These are phyloP conservation scores for Ustilago vetiveriae DNA, from an alignment of 1,284 basidiomycete genomes.

Conservation along the genomic window DNA sequence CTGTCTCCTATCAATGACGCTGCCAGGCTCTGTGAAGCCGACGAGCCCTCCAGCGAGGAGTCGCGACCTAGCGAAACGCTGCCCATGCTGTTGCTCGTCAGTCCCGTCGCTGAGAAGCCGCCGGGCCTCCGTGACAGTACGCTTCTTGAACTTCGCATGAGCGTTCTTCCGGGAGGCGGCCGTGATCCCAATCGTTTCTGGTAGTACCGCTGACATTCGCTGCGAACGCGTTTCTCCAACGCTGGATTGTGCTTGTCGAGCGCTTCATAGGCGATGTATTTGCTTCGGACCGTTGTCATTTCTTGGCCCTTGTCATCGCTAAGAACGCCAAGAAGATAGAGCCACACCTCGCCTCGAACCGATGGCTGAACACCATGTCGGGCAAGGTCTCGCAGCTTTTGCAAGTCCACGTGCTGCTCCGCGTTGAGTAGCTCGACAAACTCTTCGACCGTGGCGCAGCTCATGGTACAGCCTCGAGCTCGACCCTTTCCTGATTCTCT, in stretches of 20 bases:
- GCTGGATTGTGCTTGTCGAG: conserved; percentile 60
- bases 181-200: conserved; percentile 52
- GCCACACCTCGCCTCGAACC: conserved; percentile 66
- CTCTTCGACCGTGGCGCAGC: conserved; percentile 58
- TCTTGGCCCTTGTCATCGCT: conserved; percentile 65
- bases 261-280: conserved; percentile 62
- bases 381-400: conserved; percentile 60
- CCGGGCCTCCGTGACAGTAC: conserved; percentile 24
- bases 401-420: conserved; percentile 63
- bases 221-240: conserved; percentile 60
- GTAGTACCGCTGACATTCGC: conserved; percentile 62
- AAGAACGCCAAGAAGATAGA: conserved; percentile 65
- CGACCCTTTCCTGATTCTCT: no score
- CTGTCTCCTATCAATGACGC: conserved; percentile 10
- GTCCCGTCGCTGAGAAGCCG: conserved; percentile 14
- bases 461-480: conserved; percentile 36
- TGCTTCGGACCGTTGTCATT: conserved; percentile 64
- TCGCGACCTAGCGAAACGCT: conserved; percentile 7
- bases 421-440: conserved; percentile 63
- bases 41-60: conserved; percentile 6
- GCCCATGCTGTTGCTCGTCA: not conserved
- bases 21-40: conserved; percentile 1
- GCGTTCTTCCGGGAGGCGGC: conserved; percentile 35
- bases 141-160: conserved; percentile 38
- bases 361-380: conserved; percentile 61